Percentiles rank a stretch among this genome's conserved stretches.
These are phyloP conservation scores for Exophiala sideris DNA, from an alignment of 2,329 filamentous ascomycete genomes.

Conservation along the genomic window DNA sequence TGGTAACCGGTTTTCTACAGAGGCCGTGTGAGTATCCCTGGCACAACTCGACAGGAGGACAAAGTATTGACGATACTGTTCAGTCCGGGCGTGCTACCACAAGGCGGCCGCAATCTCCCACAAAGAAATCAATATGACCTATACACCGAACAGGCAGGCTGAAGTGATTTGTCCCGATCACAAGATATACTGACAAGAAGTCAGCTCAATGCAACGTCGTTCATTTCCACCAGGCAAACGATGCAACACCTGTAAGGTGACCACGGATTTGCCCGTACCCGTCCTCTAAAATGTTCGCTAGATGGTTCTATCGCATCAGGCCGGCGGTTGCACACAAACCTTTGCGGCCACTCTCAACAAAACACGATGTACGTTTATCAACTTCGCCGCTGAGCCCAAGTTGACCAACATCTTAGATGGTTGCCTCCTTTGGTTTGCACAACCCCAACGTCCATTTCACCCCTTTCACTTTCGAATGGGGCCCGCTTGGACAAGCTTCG, in stretches of 20 bases:
- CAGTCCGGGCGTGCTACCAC: background rate
- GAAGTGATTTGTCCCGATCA: no score
- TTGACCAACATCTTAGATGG: background rate
- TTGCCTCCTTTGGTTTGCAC: slow-evolving; percentile 22
- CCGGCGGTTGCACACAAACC: background rate
- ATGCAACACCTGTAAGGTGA: background rate
- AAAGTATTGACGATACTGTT: no score
- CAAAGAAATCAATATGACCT: background rate
- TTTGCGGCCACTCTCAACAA: background rate
- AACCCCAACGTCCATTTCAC: slow-evolving; percentile 55
- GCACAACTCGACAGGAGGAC: no score
- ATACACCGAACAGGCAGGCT: background rate
- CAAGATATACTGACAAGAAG: no score
- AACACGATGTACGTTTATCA: background rate
- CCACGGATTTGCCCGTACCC: no score
- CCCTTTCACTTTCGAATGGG: slow-evolving; percentile 57
- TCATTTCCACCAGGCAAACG: background rate
- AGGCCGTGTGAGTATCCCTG: background rate
- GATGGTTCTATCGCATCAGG: background rate
- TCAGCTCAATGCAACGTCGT: background rate
- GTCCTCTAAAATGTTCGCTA: no score
- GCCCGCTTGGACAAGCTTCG: slow-evolving; percentile 53
- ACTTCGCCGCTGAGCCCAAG: no score
- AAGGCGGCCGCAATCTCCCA: background rate
- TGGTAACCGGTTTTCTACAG: background rate